A percentile compares a stretch with the other conserved stretches of the same genome.
Evolutionary conservation across 257 asterid species (phyloP).

Genomic region (Ocimum tenuiflorum): DNA sequence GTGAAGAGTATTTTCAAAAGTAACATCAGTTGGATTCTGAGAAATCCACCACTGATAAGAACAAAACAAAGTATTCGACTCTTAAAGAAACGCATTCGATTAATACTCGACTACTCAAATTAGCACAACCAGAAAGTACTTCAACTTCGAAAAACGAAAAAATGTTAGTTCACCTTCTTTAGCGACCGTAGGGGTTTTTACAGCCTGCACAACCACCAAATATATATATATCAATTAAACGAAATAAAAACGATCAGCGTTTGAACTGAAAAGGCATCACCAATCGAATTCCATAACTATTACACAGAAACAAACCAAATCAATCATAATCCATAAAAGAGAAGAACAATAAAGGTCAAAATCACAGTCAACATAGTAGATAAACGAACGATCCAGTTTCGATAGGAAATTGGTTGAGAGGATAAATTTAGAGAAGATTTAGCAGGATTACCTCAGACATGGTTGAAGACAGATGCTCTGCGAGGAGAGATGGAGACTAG

Average conservation of each 20-base stretch:
- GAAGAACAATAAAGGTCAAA: slow-evolving; percentile 11
- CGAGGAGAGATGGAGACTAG: slow-evolving; percentile 17
- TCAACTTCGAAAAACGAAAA: neutral
- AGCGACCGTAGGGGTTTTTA: slow-evolving; percentile 31
- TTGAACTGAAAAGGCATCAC: slow-evolving; percentile 5
- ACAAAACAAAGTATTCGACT: neutral
- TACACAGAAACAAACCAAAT: neutral
- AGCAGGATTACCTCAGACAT: slow-evolving; percentile 42
- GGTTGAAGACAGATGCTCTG: slow-evolving; percentile 20
- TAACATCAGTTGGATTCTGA: neutral
- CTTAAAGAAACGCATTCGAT: neutral
- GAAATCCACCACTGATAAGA: neutral
- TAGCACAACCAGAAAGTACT: neutral
- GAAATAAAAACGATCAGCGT: neutral
- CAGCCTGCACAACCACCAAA: slow-evolving; percentile 30
- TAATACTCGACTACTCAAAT: neutral
- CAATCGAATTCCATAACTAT: slow-evolving; percentile 1
- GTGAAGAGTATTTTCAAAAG: neutral
- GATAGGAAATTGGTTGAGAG: neutral
- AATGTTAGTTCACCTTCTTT: slow-evolving; percentile 29
- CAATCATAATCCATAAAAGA: neutral
- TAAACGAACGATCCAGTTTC: slow-evolving; percentile 5
- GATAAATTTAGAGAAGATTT: neutral
- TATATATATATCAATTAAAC: neutral
- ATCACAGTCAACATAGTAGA: slow-evolving; percentile 21